Evolutionary conservation across 2,329 filamentous ascomycete species (phyloP).

Genomic region (Fusarium paranaense): DNA sequence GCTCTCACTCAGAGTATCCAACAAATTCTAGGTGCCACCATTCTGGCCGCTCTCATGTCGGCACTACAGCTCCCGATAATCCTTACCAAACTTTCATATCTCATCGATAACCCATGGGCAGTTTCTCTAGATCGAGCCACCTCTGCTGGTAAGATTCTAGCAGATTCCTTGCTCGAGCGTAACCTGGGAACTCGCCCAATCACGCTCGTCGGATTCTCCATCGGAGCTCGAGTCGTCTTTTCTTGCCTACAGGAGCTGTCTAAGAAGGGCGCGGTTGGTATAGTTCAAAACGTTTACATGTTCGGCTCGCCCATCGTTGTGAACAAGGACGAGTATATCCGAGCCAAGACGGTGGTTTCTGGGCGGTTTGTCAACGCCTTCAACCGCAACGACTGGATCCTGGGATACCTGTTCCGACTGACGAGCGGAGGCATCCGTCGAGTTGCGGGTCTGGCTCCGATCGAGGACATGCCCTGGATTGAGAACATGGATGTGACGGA

Average conservation of each 20-base stretch:
- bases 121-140: constrained; percentile 94
- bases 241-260: constrained; percentile 89
- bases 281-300: constrained; percentile 94
- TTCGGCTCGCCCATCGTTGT: constrained; percentile 94
- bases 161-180: constrained; percentile 91
- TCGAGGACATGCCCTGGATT: constrained; percentile 81
- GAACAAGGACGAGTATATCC: constrained; percentile 89
- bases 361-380: constrained; percentile 97
- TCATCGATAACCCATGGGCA: constrained; percentile 98
- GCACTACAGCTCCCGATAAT: constrained; percentile 92
- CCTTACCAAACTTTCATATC: constrained; percentile 91
- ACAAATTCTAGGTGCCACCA: constrained; percentile 91
- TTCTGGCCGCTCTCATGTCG: constrained; percentile 90
- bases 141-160: constrained; percentile 88
- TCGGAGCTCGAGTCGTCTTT: constrained; percentile 93
- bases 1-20: constrained; percentile 96
- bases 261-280: constrained; percentile 82
- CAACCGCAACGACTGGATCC: constrained; percentile 95
- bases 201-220: constrained; percentile 93
- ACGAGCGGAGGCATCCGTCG: constrained; percentile 92
- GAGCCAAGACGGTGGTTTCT: constrained; percentile 83
- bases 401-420: constrained; percentile 94
- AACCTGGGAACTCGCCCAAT: constrained; percentile 92
- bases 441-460: constrained; percentile 83
- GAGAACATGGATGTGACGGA: constrained; percentile 93